These are phyloP conservation scores for Xanthoceras sorbifolium DNA, from an alignment of 345 rosid species.

Conservation along the genomic window DNA sequence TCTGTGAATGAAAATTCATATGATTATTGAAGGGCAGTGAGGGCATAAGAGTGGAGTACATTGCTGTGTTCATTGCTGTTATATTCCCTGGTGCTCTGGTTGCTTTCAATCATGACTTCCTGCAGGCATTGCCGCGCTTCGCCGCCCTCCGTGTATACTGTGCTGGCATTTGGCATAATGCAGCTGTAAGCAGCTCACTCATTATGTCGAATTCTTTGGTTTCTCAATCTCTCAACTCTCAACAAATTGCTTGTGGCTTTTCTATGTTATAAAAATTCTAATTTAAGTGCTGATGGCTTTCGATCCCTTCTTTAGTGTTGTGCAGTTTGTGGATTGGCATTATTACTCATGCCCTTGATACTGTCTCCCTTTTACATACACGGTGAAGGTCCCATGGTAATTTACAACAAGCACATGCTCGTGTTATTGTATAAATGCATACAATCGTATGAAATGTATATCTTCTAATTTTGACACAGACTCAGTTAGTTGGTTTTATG, in stretches of 20 bases:
- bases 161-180: conserved; percentile 98
- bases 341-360: conserved; percentile 61
- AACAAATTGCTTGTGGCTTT: not conserved
- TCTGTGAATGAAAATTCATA: not conserved
- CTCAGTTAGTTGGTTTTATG: not conserved
- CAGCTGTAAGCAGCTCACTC: conserved; percentile 52
- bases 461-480: not conserved
- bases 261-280: not conserved
- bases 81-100: conserved; percentile 92
- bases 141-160: conserved; percentile 74
- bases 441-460: not conserved
- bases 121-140: conserved; percentile 52
- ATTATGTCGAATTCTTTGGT: not conserved
- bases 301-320: conserved; percentile 47
- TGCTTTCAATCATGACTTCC: conserved; percentile 68
- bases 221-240: not conserved
- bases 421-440: not conserved
- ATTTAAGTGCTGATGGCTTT: not conserved
- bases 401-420: not conserved
- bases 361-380: conserved; percentile 63
- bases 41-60: conserved; percentile 76
- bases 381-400: conserved; percentile 61
- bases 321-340: conserved; percentile 57
- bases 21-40: conserved; percentile 71
- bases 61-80: conserved; percentile 80